phyloP scores from a whole-genome alignment of 179 eudicot genomes.

The Silene noctiflora region DNA sequence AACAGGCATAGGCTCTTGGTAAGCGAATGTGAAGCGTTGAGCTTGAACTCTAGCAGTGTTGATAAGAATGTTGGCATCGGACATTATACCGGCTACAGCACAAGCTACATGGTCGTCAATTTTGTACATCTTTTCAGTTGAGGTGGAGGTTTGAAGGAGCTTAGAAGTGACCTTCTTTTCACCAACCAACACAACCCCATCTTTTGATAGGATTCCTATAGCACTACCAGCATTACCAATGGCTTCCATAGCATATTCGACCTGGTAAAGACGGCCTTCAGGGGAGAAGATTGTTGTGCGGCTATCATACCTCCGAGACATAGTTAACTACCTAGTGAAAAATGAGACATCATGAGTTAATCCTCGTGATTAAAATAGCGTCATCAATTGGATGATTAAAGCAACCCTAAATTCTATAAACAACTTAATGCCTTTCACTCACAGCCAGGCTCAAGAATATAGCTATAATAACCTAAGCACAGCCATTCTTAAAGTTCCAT shows the following conservation, averaged over 20 bases:
- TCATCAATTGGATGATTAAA: neutral
- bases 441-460: neutral
- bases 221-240: constrained; percentile 95
- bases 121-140: constrained; percentile 95
- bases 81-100: constrained; percentile 97
- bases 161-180: constrained; percentile 95
- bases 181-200: constrained; percentile 83
- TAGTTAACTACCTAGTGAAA: constrained; percentile 26
- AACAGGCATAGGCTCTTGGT: constrained; percentile 95
- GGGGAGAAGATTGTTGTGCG: constrained; percentile 97
- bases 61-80: constrained; percentile 93
- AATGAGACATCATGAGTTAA: neutral
- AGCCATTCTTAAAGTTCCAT: neutral
- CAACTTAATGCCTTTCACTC: neutral
- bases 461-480: neutral
- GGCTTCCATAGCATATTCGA: constrained; percentile 98
- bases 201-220: constrained; percentile 73
- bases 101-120: constrained; percentile 94
- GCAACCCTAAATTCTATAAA: neutral
- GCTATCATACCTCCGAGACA: constrained; percentile 96
- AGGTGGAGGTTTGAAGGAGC: constrained; percentile 89
- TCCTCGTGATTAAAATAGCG: neutral
- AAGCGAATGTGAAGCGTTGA: constrained; percentile 71
- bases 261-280: constrained; percentile 97
- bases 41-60: constrained; percentile 95